A percentile compares a stretch with the other conserved stretches of the same genome.
phyloP scores from a whole-genome alignment of 306 rosid genomes.

The Cicer chorassanicum region DNA sequence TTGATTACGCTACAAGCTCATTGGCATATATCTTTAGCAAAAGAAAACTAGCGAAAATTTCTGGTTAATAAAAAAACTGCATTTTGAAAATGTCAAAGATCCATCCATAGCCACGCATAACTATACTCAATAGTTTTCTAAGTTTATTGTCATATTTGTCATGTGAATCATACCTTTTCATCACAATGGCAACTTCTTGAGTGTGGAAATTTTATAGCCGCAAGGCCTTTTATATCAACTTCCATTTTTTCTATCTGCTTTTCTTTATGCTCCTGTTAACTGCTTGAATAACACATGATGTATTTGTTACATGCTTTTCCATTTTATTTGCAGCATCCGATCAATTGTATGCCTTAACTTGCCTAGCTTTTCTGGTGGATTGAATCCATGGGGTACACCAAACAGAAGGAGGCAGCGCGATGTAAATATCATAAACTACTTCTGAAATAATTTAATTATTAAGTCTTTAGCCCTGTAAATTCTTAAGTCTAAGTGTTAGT shows the following conservation, averaged over 20 bases:
- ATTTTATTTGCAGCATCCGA: slow-evolving; percentile 70
- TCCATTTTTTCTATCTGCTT: slow-evolving; percentile 6
- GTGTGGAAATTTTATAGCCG: slow-evolving; percentile 14
- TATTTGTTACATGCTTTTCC: slow-evolving; percentile 35
- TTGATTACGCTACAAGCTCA: neutral
- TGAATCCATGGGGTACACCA: slow-evolving; percentile 98
- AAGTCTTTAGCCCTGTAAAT: neutral
- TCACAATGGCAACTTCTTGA: slow-evolving; percentile 18
- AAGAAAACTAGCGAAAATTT: neutral
- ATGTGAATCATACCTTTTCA: slow-evolving; percentile 9
- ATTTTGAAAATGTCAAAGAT: neutral
- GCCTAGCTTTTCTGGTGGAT: slow-evolving; percentile 99
- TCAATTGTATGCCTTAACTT: slow-evolving; percentile 91
- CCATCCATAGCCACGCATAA: slow-evolving; percentile 18
- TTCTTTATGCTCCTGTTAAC: slow-evolving; percentile 29
- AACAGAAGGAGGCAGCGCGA: slow-evolving; percentile 50
- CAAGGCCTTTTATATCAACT: slow-evolving; percentile 16
- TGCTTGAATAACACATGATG: slow-evolving; percentile 25
- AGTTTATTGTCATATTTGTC: slow-evolving; percentile 9
- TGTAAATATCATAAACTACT: slow-evolving; percentile 50
- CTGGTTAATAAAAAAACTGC: slow-evolving; percentile 20
- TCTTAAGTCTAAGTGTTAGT: slow-evolving; percentile 24
- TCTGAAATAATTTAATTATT: neutral
- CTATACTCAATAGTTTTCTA: slow-evolving; percentile 15
- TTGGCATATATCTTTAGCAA: slow-evolving; percentile 25